Evolutionary conservation across 2,329 filamentous ascomycete species (phyloP), one percentile per base, ranked within the genome.

Genomic region (Clonostachys sp.): DNA sequence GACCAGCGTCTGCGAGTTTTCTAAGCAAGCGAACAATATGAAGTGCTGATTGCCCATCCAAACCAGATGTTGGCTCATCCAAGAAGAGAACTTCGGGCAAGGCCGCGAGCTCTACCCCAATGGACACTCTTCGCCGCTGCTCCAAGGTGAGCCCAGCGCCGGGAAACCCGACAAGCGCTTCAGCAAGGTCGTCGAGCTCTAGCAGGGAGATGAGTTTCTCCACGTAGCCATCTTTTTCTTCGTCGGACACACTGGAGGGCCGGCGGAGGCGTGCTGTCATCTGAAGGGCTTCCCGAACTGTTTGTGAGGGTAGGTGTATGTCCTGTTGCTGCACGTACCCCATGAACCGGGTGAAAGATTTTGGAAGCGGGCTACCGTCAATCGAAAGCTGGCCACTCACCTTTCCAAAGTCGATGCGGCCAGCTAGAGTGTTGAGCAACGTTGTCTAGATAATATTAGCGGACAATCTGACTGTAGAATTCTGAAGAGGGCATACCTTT

Each of bases 311-410:
- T 47, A 90, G 76, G 58, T 92, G 89, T 2, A 92, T 75, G 67
- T 94, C 89, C 51, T 90, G 83, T 61, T 92, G 88, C 60, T 91
- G 86, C 49, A 86, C 87, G 57, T 91, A 91, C 34, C 87, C 87
- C 0, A 86, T 87, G 53, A 87, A 89, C 10, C 44, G 10, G 9
- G 24, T 30, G 24, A 30, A 30, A 10, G 24, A 30, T 30, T 30
- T 30, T 8, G 24, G 24, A 30, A 30, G 24, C 1, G 24, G 24
- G 24, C 24, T 30, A 30, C 8, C 24, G 24, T 30, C 24, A 10
- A 30, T 30, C 24, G 24, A 30, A 30, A 30, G 24, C 6, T 30
- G 24, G 24, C 24, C 24, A 30, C 24, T 30, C 24, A 30, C 4
- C 24, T 30, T 30, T 30, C 24, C 24, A 30, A 30, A 30, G 24